Percentiles rank a stretch among this genome's conserved stretches.
Evolutionary conservation across 805 yeast species (phyloP).

Genomic region (Monosporozyma aquatica): DNA sequence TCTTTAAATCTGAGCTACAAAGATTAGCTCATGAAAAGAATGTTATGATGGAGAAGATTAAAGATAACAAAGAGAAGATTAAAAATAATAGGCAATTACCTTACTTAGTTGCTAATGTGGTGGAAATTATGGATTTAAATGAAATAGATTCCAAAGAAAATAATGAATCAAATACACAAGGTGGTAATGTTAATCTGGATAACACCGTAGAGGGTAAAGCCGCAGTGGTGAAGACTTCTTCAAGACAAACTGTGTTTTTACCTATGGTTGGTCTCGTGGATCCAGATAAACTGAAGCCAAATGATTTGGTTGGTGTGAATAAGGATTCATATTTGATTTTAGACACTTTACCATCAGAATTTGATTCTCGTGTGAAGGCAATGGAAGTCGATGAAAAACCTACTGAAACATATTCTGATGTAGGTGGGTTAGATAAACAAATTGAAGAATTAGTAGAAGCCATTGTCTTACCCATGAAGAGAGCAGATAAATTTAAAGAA

Average conservation of each 20-base stretch:
- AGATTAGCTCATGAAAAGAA: slow-evolving; percentile 86
- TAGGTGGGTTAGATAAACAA: slow-evolving; percentile 97
- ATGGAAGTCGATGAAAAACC: slow-evolving; percentile 99
- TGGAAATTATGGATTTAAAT: slow-evolving; percentile 81
- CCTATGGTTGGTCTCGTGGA: slow-evolving; percentile 95
- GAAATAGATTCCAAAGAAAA: slow-evolving; percentile 71
- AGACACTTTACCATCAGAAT: slow-evolving; percentile 94
- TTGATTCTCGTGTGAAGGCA: slow-evolving; percentile 95
- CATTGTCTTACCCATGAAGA: slow-evolving; percentile 96
- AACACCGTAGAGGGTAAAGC: slow-evolving; percentile 88
- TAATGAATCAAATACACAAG: slow-evolving; percentile 53
- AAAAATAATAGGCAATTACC: slow-evolving; percentile 94
- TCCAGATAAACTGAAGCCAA: slow-evolving; percentile 87
- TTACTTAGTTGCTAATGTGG: slow-evolving; percentile 91
- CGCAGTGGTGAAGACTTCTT: slow-evolving; percentile 96
- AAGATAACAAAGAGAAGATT: slow-evolving; percentile 92
- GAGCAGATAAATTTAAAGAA: slow-evolving; percentile 88
- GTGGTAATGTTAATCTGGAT: slow-evolving; percentile 90
- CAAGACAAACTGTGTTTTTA: slow-evolving; percentile 92
- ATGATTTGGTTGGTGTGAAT: slow-evolving; percentile 94
- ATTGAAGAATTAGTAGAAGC: slow-evolving; percentile 98
- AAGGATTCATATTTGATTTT: slow-evolving; percentile 90
- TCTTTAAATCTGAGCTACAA: slow-evolving; percentile 86
- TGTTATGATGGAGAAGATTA: slow-evolving; percentile 86
- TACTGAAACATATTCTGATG: slow-evolving; percentile 91